A percentile compares a stretch with the other conserved stretches of the same genome.
phyloP scores from a whole-genome alignment of 768 basidiomycete species.

The Mrakia gelida region DNA sequence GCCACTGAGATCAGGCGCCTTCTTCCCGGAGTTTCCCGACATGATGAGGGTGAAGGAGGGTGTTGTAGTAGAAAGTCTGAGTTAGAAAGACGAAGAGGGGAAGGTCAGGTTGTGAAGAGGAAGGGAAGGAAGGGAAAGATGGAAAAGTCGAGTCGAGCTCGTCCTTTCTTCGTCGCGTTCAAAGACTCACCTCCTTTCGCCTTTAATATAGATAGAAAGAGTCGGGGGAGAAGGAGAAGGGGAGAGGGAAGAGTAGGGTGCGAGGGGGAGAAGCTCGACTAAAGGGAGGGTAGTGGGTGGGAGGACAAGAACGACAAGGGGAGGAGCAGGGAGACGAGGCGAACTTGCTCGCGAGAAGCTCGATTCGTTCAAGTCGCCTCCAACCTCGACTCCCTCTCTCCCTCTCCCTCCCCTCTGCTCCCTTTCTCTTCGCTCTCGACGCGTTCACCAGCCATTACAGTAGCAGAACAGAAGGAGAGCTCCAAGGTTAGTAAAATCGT shows the following conservation, averaged over 20 bases:
- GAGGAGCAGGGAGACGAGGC: not conserved
- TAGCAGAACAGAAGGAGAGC: not conserved
- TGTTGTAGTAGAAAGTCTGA: not conserved
- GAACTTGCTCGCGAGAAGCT: no score
- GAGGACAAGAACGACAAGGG: not conserved
- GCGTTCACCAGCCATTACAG: constrained; percentile 6
- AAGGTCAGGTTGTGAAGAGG: not conserved
- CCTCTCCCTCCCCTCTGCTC: not conserved
- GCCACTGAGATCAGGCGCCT: constrained; percentile 66
- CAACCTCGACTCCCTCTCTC: not conserved
- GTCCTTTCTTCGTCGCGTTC: not conserved
- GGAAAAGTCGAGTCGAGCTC: constrained; percentile 9
- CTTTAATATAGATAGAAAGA: not conserved
- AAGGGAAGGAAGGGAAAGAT: not conserved
- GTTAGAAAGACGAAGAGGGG: not conserved
- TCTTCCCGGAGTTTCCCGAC: constrained; percentile 47
- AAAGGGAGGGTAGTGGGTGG: constrained; percentile 12
- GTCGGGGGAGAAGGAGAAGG: not conserved
- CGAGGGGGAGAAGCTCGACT: constrained; percentile 19
- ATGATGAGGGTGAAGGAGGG: constrained; percentile 34
- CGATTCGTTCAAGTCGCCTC: not conserved
- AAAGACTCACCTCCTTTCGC: not conserved
- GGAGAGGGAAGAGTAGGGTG: not conserved
- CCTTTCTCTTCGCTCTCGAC: not conserved
- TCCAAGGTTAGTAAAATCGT: not conserved